Evolutionary conservation across 495 filamentous ascomycete genomes (phyloP).

Genomic region (Glarea lozoyensis): DNA sequence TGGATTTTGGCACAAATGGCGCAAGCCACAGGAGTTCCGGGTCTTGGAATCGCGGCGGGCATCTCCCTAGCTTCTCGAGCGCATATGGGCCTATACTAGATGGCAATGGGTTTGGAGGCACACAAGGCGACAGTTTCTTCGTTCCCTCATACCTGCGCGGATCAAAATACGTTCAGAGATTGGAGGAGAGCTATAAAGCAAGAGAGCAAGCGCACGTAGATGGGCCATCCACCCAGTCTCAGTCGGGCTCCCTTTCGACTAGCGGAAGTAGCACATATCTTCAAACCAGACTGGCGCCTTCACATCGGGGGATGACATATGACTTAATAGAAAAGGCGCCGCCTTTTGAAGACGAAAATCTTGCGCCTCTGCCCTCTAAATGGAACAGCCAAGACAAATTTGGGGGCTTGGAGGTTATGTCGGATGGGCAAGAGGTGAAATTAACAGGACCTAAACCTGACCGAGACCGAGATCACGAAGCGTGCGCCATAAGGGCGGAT

Average conservation of each 20-base stretch:
- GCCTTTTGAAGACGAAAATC: conserved; percentile 40
- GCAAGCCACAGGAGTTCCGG: conserved; percentile 18
- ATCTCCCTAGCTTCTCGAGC: conserved; percentile 25
- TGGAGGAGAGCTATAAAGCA: conserved; percentile 62
- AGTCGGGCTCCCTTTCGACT: conserved; percentile 45
- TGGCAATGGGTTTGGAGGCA: conserved; percentile 11
- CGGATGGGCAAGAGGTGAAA: conserved; percentile 70
- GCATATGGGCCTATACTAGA: conserved; percentile 19
- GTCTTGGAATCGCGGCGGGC: conserved; percentile 31
- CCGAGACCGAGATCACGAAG: conserved; percentile 62
- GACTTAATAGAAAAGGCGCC: conserved; percentile 78
- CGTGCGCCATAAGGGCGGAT: conserved; percentile 76
- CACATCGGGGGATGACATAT: conserved; percentile 75
- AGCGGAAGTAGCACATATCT: conserved; percentile 56
- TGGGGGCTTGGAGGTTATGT: conserved; percentile 60
- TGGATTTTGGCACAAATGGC: conserved; percentile 23
- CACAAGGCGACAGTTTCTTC: conserved; percentile 48
- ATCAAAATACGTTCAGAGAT: conserved; percentile 66
- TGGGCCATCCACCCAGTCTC: conserved; percentile 24
- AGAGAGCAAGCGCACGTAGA: conserved; percentile 34
- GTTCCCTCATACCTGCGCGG: conserved; percentile 72
- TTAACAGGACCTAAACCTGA: conserved; percentile 39
- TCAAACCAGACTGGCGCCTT: conserved; percentile 53
- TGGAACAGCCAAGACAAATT: conserved; percentile 79
- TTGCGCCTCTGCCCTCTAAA: conserved; percentile 64